Conservation (phyloP, 495 filamentous ascomycete species). For the Neurospora sp. region DNA sequence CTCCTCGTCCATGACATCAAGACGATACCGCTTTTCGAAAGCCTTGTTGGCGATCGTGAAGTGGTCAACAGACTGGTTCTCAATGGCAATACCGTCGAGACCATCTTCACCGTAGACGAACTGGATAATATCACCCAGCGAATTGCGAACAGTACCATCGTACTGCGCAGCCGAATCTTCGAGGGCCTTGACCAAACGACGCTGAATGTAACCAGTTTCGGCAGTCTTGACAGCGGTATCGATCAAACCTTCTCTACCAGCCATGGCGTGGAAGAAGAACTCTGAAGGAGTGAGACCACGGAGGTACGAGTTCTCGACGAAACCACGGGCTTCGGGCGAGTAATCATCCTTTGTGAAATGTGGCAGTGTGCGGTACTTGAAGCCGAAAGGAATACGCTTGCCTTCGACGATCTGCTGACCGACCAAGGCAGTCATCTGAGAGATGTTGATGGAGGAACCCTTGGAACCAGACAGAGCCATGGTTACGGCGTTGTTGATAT, state of each 20-base stretch:
- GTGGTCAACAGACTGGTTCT: conserved; percentile 81
- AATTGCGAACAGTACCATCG: conserved; percentile 95
- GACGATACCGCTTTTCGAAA: conserved; percentile 69
- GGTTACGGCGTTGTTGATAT: conserved; percentile 86
- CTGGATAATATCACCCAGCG: conserved; percentile 91
- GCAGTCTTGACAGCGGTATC: conserved; percentile 99
- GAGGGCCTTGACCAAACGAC: conserved; percentile 92
- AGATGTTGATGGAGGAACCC: conserved; percentile 97
- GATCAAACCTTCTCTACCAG: conserved; percentile 98
- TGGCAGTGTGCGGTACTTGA: conserved; percentile 94
- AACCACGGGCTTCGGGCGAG: conserved; percentile 90
- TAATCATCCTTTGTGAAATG: conserved; percentile 99
- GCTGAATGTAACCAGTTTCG: conserved; percentile 98
- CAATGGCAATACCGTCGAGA: conserved; percentile 80
- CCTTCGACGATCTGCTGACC: conserved; percentile 97
- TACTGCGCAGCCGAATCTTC: conserved; percentile 98
- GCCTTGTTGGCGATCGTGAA: conserved; percentile 61
- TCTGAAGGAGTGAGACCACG: conserved; percentile 91
- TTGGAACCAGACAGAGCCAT: conserved; percentile 97
- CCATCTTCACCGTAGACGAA: conserved; percentile 98
- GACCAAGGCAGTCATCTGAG: conserved; percentile 96
- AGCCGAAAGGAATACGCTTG: conserved; percentile 98
- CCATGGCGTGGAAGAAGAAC: conserved; percentile 99
- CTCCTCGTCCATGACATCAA: conserved; percentile 77
- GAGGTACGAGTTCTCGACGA: conserved; percentile 98